Evolutionary conservation across 441 rosid species (phyloP), one percentile per base, ranked within the genome.

Genomic region (Euphorbia celastroides): DNA sequence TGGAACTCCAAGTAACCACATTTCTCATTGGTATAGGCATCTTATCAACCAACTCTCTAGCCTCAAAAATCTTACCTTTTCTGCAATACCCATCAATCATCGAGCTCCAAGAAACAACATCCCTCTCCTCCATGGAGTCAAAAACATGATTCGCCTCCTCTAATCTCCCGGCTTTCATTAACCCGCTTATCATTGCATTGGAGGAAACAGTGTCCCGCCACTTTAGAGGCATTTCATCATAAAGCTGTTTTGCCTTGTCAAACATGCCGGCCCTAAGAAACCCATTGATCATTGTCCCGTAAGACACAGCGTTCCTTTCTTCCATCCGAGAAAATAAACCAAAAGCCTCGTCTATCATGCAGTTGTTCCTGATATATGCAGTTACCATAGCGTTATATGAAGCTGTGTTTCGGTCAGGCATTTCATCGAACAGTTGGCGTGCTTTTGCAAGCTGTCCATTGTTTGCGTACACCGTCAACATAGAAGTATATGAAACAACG

Each of bases 351-450:
- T 77, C 72, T 36, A 84, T 65, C 70, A 72, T 72, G 60, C 80
- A 78, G 48, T 62, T 67, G 64, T 79, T 84, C 60, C 72, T 84
- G 57, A 82, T 34, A 60, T 78, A 81, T 57, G 89, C 92, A 2
- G 92, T 83, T 59, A 90, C 79, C 94, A 90, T 88, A 1, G 96
- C 96, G 55, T 88, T 90, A 68, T 83, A 86, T 1, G 92, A 78
- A 69, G 80, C 74, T 2, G 77, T 77, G 30, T 50, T 87, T 81
- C 89, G n/a, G n/a, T n/a, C n/a, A n/a, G n/a, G n/a, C n/a, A n/a
- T n/a, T n/a, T n/a, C n/a, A n/a, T n/a, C n/a, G 57, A 90, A 88
- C 80, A 86, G 16, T 46, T 82, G 41, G 60, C 78, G 74, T 28
- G 96, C 91, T 66, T 75, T 78, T 32, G 28, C 59, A 48, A 90